Evolutionary conservation across 768 basidiomycete species (phyloP).

Genomic region (Pisolithus marmoratus): DNA sequence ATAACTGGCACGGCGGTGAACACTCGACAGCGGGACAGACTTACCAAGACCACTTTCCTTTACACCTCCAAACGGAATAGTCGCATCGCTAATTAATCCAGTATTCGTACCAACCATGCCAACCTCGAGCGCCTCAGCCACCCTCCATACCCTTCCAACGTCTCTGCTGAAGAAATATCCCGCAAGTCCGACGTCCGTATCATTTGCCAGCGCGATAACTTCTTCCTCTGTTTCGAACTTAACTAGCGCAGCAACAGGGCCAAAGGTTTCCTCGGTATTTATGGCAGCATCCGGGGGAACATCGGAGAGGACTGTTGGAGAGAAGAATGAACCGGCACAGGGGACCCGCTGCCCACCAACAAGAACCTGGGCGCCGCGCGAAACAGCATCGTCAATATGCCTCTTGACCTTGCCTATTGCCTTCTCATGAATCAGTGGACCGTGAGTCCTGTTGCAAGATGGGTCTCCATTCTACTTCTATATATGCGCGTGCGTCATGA

Average conservation of each 20-base stretch:
- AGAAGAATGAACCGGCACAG: constrained; percentile 62
- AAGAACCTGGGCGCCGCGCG: constrained; percentile 80
- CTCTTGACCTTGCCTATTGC: constrained; percentile 80
- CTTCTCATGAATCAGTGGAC: constrained; percentile 85
- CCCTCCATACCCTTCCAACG: constrained; percentile 86
- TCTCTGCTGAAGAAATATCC: constrained; percentile 93
- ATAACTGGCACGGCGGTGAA: too few species aligned
- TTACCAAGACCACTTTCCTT: constrained; percentile 78
- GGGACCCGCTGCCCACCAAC: constrained; percentile 77
- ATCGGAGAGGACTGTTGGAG: constrained; percentile 85
- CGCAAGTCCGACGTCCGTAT: constrained; percentile 78
- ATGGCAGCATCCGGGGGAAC: constrained; percentile 65
- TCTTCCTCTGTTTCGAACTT: constrained; percentile 95
- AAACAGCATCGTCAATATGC: constrained; percentile 86
- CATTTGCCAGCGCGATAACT: constrained; percentile 81
- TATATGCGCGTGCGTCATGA: not conserved
- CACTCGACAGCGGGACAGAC: constrained; percentile 17
- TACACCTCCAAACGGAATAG: constrained; percentile 85
- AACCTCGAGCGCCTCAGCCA: constrained; percentile 90
- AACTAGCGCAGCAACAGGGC: constrained; percentile 80
- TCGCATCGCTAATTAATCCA: constrained; percentile 69
- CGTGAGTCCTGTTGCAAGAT: constrained; percentile 67
- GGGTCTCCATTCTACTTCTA: not conserved
- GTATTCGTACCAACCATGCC: constrained; percentile 90
- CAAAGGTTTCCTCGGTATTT: constrained; percentile 89